phyloP scores from a whole-genome alignment of 208 protist species.

The Trypanosoma conorhini region DNA sequence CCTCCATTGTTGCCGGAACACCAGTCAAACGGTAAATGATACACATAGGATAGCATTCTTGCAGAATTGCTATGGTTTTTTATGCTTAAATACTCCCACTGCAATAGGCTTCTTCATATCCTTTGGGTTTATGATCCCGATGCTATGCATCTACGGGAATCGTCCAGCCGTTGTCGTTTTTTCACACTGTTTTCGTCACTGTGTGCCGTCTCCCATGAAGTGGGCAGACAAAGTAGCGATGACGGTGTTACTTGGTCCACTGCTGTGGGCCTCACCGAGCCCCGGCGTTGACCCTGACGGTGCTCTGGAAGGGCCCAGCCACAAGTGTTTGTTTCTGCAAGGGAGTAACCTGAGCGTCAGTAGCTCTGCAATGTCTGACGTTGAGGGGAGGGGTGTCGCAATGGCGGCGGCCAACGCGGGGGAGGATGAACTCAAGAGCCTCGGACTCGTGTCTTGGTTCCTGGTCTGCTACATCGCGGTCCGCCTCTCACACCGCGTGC shows the following conservation, averaged over 20 bases:
- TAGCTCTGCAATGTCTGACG: neutral
- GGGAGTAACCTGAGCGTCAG: neutral
- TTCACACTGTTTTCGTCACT: conserved; percentile 18
- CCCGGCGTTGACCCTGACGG: neutral
- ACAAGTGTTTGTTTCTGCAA: neutral
- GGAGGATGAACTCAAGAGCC: neutral
- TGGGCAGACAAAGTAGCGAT: neutral
- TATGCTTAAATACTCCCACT: conserved; percentile 25
- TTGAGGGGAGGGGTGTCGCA: neutral
- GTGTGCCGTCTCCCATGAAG: neutral
- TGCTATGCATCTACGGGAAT: conserved; percentile 30
- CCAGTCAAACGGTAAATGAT: neutral
- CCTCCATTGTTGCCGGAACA: conserved; percentile 10
- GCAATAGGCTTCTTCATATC: conserved; percentile 42
- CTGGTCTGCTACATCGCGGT: conserved; percentile 16
- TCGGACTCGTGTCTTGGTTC: conserved; percentile 21
- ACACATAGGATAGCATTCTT: neutral
- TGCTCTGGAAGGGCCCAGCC: neutral
- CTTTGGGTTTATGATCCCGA: conserved; percentile 31
- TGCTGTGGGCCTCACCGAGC: neutral
- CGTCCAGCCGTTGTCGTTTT: conserved; percentile 21
- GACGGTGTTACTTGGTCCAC: conserved; percentile 1
- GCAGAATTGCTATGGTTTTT: neutral
- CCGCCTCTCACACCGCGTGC: conserved; percentile 10
- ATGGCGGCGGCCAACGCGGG: neutral